Evolutionary conservation across 2,329 filamentous ascomycete genomes (phyloP).

Genomic region (Trichophyton benhamiae): DNA sequence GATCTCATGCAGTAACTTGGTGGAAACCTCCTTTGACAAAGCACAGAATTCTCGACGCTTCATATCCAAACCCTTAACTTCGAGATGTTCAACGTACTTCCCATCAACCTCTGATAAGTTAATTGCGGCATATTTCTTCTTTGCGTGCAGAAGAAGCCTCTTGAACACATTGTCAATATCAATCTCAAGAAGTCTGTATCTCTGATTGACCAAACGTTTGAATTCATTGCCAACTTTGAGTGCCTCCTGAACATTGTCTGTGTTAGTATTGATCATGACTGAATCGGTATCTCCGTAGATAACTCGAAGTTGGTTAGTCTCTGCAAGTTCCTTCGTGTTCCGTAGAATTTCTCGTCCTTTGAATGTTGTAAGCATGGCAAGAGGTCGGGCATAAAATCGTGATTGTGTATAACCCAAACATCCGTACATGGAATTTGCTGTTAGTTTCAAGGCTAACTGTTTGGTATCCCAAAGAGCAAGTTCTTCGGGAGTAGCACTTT

Average conservation of each 20-base stretch:
- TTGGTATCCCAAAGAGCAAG: conserved; percentile 96
- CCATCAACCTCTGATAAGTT: conserved; percentile 83
- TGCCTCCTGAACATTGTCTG: conserved; percentile 81
- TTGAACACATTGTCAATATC: conserved; percentile 97
- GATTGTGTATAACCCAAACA: conserved; percentile 95
- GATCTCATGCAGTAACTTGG: conserved; percentile 81
- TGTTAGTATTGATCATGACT: conserved; percentile 99
- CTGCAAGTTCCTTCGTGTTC: conserved; percentile 89
- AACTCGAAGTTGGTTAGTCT: conserved; percentile 79
- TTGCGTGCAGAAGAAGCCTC: conserved; percentile 82
- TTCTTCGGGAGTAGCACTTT: conserved; percentile 70
- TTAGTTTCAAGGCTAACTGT: conserved; percentile 89
- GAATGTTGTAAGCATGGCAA: conserved; percentile 90
- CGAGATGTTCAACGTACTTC: conserved; percentile 85
- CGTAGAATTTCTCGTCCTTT: conserved; percentile 96
- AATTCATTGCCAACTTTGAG: conserved; percentile 88
- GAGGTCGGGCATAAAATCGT: conserved; percentile 87
- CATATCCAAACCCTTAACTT: conserved; percentile 98
- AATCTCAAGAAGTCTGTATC: conserved; percentile 85
- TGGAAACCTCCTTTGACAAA: conserved; percentile 87
- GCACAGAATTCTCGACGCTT: conserved; percentile 92
- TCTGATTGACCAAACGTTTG: conserved; percentile 87
- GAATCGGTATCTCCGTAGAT: conserved; percentile 99
- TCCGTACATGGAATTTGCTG: conserved; percentile 98
- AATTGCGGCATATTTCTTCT: conserved; percentile 98